Percentiles rank a stretch among this genome's conserved stretches.
These are phyloP conservation scores for Zygosaccharomyces pseudorouxii DNA, from an alignment of 805 yeast species.

Conservation along the genomic window DNA sequence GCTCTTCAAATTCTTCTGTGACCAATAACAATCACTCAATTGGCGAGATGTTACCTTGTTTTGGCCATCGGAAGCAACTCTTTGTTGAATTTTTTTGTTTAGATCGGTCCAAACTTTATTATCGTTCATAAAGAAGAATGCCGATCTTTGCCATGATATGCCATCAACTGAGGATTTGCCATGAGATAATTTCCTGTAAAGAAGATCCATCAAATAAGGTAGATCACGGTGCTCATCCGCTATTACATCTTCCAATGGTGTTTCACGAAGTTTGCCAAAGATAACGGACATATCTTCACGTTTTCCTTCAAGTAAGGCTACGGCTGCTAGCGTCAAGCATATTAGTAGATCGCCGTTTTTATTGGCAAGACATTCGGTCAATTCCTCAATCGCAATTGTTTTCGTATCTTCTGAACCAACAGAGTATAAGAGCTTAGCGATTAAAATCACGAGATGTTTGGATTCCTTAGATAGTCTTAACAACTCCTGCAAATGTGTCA, in stretches of 20 bases:
- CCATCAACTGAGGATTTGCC: conserved; percentile 16
- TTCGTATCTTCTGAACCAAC: conserved; percentile 70
- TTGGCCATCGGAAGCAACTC: conserved; percentile 50
- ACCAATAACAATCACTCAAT: conserved; percentile 49
- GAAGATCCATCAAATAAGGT: conserved; percentile 53
- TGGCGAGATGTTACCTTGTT: conserved; percentile 45
- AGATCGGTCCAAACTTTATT: conserved; percentile 65
- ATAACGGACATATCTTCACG: conserved; percentile 56
- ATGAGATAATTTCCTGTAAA: conserved; percentile 41
- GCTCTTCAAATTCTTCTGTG: conserved; percentile 46
- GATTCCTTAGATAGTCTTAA: conserved; percentile 53
- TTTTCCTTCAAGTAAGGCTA: conserved; percentile 59
- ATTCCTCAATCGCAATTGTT: conserved; percentile 79
- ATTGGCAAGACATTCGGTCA: conserved; percentile 58
- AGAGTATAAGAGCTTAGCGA: conserved; percentile 76
- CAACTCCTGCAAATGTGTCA: conserved; percentile 64
- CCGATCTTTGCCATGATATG: conserved; percentile 60
- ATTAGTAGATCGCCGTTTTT: conserved; percentile 64
- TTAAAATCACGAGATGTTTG: conserved; percentile 61
- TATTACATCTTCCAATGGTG: conserved; percentile 45
- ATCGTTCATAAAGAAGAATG: conserved; percentile 70
- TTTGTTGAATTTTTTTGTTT: conserved; percentile 50
- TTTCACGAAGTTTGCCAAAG: conserved; percentile 54
- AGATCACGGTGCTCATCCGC: conserved; percentile 51
- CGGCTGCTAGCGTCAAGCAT: conserved; percentile 73